Percentiles rank a stretch among this genome's conserved stretches.
These are phyloP conservation scores for Proliferodiscus dingleyae DNA, from an alignment of 2,329 filamentous ascomycete genomes.

Conservation along the genomic window DNA sequence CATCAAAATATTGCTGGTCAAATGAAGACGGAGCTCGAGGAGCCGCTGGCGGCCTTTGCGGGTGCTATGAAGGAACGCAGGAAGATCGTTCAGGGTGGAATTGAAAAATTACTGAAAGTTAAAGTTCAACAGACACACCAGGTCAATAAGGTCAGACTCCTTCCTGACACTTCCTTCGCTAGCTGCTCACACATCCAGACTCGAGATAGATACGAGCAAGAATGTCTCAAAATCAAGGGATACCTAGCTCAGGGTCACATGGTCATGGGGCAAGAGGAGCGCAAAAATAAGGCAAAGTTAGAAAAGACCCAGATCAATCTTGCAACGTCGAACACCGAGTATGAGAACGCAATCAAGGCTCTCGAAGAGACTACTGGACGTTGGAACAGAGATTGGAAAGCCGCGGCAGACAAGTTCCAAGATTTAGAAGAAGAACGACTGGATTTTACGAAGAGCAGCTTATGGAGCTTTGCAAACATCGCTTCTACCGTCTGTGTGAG, in stretches of 20 bases:
- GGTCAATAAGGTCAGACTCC: constrained; percentile 74
- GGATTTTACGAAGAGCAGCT: constrained; percentile 94
- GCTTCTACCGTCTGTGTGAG: constrained; percentile 96
- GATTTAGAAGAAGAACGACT: constrained; percentile 95
- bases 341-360: constrained; percentile 86
- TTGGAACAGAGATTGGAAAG: constrained; percentile 99
- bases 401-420: constrained; percentile 97
- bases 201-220: constrained; percentile 92
- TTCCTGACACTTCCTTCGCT: not conserved
- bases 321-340: constrained; percentile 85
- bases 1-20: constrained; percentile 85
- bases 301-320: constrained; percentile 98
- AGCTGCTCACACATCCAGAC: constrained; percentile 46
- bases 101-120: constrained; percentile 88
- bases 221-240: constrained; percentile 96
- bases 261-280: constrained; percentile 99
- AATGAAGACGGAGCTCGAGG: constrained; percentile 95
- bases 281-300: constrained; percentile 97
- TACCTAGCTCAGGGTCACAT: constrained; percentile 98
- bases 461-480: constrained; percentile 98
- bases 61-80: constrained; percentile 94
- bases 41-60: constrained; percentile 84
- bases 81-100: constrained; percentile 91
- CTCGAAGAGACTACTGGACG: constrained; percentile 91
- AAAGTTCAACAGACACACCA: constrained; percentile 87